A percentile compares a stretch with the other conserved stretches of the same genome.
Evolutionary conservation across 345 rosid genomes (phyloP).

Genomic region (Acer yangbiense): DNA sequence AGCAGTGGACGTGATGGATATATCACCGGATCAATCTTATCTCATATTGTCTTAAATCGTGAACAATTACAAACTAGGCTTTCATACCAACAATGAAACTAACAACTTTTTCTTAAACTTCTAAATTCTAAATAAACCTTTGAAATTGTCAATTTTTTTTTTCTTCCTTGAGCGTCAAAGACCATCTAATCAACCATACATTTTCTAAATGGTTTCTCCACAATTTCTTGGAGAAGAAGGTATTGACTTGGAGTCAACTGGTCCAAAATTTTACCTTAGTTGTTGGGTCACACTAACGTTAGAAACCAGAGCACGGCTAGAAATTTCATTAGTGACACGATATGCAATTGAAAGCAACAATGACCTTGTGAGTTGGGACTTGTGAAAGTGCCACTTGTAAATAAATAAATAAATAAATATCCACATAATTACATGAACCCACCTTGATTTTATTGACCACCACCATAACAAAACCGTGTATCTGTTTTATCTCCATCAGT

Average conservation of each 20-base stretch:
- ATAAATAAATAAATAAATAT: not conserved
- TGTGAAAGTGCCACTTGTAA: not conserved
- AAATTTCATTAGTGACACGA: not conserved
- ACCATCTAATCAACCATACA: not conserved
- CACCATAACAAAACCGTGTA: not conserved
- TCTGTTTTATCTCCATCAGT: not conserved
- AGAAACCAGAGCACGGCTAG: not conserved
- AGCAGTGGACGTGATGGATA: too few species aligned
- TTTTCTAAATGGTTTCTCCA: not conserved
- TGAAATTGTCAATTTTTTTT: not conserved
- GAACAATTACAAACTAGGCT: too few species aligned
- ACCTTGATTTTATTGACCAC: not conserved
- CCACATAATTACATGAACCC: not conserved
- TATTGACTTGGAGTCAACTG: not conserved
- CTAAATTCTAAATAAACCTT: not conserved
- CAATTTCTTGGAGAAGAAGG: not conserved
- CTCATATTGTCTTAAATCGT: too few species aligned
- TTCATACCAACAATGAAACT: too few species aligned
- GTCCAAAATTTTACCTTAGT: too few species aligned
- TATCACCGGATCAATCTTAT: too few species aligned
- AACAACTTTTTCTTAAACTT: not conserved
- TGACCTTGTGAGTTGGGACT: not conserved
- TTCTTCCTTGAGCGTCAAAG: not conserved
- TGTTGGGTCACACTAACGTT: too few species aligned
- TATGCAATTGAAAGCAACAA: not conserved